Conservation (phyloP, 1,284 basidiomycete genomes). For the Singerocomus rubriflavus region DNA sequence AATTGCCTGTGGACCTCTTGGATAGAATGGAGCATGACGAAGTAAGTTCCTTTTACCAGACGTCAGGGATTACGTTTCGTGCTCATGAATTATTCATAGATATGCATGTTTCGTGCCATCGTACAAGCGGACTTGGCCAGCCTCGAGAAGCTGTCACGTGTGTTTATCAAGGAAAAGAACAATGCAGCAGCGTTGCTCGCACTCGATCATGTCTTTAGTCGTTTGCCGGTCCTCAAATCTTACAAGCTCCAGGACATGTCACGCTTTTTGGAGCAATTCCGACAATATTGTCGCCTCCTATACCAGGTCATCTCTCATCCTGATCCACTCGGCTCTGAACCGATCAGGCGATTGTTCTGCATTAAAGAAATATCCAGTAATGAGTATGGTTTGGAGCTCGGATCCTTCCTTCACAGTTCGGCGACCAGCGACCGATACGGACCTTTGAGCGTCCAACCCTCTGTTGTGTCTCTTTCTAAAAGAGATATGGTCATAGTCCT, state of each 20-base stretch:
- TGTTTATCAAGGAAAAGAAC: slow-evolving; percentile 10
- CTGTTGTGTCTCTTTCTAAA: slow-evolving; percentile 5
- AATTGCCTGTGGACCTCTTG: slow-evolving; percentile 15
- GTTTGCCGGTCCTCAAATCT: slow-evolving; percentile 13
- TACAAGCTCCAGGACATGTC: slow-evolving; percentile 28
- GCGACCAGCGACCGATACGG: slow-evolving; percentile 6
- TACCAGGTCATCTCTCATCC: slow-evolving; percentile 24
- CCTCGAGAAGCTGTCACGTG: slow-evolving; percentile 13
- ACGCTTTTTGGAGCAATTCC: slow-evolving; percentile 34
- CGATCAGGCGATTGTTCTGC: slow-evolving; percentile 39
- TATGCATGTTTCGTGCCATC: slow-evolving; percentile 29
- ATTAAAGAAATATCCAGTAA: slow-evolving; percentile 31
- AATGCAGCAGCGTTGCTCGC: slow-evolving; percentile 22
- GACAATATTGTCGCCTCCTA: slow-evolving; percentile 37
- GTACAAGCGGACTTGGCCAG: slow-evolving; percentile 1
- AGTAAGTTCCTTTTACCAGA: slow-evolving; percentile 4
- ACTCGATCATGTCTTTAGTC: slow-evolving; percentile 25
- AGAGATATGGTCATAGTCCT: slow-evolving; percentile 7
- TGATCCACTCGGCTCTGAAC: slow-evolving; percentile 26
- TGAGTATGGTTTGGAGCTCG: slow-evolving; percentile 26
- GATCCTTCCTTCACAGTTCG: slow-evolving; percentile 26
- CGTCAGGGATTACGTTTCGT: background rate
- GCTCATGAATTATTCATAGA: slow-evolving; percentile 6
- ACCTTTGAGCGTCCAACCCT: background rate
- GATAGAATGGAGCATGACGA: slow-evolving; percentile 18